Evolutionary conservation across 2,329 filamentous ascomycete genomes (phyloP).

Genomic region (Myriosclerotinia curreyana): DNA sequence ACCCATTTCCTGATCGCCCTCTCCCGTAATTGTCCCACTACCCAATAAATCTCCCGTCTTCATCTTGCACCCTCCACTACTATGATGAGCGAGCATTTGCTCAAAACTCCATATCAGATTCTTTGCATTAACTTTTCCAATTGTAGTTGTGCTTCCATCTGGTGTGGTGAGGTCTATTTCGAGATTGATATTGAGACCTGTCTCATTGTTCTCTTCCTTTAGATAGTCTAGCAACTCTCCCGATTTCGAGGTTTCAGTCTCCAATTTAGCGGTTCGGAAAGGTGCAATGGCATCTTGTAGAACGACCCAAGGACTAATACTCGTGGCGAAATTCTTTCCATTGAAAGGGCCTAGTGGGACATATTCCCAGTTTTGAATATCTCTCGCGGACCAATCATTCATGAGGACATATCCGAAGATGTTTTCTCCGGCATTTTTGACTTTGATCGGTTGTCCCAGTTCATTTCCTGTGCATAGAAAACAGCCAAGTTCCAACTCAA

Average conservation of each 20-base stretch:
- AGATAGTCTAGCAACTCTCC: conserved; percentile 60
- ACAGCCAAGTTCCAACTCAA: conserved; percentile 77
- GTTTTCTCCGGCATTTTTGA: conserved; percentile 62
- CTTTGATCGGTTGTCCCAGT: conserved; percentile 60
- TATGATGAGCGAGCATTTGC: conserved; percentile 79
- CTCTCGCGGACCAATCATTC: conserved; percentile 84
- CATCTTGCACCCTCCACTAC: conserved; percentile 72
- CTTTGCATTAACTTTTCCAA: conserved; percentile 59
- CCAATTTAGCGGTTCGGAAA: conserved; percentile 55
- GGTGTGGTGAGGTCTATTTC: conserved; percentile 60
- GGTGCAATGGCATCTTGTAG: conserved; percentile 72
- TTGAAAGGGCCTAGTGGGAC: conserved; percentile 80
- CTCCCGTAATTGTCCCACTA: conserved; percentile 74
- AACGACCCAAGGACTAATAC: conserved; percentile 76
- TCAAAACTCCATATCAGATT: conserved; percentile 79
- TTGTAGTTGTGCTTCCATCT: conserved; percentile 51
- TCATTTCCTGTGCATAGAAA: conserved; percentile 65
- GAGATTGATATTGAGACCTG: conserved; percentile 66
- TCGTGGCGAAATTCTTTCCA: conserved; percentile 78
- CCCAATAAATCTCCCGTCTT: conserved; percentile 72
- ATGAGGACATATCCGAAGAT: conserved; percentile 79
- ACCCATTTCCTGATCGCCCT: conserved; percentile 53
- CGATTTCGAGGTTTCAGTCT: conserved; percentile 43
- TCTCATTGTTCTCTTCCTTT: conserved; percentile 55
- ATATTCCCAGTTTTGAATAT: conserved; percentile 83